Percentiles rank a stretch among this genome's conserved stretches.
Conservation (phyloP, 805 yeast genomes). For the Monosporozyma unispora region DNA sequence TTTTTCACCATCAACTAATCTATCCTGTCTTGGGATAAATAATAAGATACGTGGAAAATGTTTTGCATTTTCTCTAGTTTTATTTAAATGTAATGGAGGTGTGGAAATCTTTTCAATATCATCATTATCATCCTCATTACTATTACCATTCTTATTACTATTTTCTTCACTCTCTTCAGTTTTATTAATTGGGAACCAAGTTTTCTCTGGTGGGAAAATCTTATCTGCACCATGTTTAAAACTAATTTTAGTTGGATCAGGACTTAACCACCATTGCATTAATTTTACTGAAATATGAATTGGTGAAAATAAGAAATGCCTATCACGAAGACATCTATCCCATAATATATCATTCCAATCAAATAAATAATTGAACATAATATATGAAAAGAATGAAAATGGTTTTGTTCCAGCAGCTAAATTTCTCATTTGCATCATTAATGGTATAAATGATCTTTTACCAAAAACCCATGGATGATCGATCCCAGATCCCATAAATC, state of each 20-base stretch:
- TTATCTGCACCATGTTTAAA: constrained; percentile 32
- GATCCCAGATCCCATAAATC: constrained; percentile 49
- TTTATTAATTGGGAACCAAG: constrained; percentile 41
- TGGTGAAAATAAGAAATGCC: constrained; percentile 81
- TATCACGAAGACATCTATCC: constrained; percentile 54
- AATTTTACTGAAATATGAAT: constrained; percentile 68
- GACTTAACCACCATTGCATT: constrained; percentile 89
- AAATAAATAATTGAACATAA: constrained; percentile 79
- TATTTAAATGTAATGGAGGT: constrained; percentile 16
- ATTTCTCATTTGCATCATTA: constrained; percentile 53
- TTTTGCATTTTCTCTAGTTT: constrained; percentile 29
- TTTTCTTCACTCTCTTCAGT: neutral
- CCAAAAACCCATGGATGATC: constrained; percentile 56
- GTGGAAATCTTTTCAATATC: neutral
- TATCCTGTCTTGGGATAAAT: constrained; percentile 65
- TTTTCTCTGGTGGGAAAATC: constrained; percentile 42
- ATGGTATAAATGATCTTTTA: constrained; percentile 64
- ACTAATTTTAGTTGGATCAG: constrained; percentile 32
- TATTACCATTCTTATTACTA: neutral
- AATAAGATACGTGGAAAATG: constrained; percentile 52
- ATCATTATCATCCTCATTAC: neutral
- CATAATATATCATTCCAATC: constrained; percentile 81
- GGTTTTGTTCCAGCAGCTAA: constrained; percentile 40
- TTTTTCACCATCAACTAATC: constrained; percentile 65
- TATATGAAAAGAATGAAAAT: constrained; percentile 59